Conservation (phyloP, 805 yeast species). For the Metschnikowia amazonensis region DNA sequence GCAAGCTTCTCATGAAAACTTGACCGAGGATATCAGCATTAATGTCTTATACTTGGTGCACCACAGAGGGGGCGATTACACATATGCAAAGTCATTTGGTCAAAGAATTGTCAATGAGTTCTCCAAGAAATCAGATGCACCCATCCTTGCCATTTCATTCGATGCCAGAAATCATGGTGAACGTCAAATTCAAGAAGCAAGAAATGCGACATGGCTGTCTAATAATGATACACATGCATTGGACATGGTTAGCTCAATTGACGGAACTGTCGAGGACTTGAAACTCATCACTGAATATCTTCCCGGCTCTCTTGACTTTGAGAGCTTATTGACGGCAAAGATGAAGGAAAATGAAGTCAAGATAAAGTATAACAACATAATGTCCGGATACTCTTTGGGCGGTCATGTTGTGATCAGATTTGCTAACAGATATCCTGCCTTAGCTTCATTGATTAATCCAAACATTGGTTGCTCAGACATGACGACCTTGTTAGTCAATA, state of each 20-base stretch:
- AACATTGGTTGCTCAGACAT: slow-evolving; percentile 49
- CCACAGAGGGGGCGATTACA: slow-evolving; percentile 40
- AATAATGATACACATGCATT: slow-evolving; percentile 50
- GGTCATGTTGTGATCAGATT: slow-evolving; percentile 53
- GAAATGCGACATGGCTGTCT: slow-evolving; percentile 43
- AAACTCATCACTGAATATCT: slow-evolving; percentile 42
- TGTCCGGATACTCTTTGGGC: slow-evolving; percentile 53
- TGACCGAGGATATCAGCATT: slow-evolving; percentile 25
- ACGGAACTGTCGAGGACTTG: slow-evolving; percentile 46
- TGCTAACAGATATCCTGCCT: slow-evolving; percentile 36
- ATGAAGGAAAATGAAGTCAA: slow-evolving; percentile 18
- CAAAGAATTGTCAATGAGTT: slow-evolving; percentile 30
- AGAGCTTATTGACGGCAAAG: slow-evolving; percentile 19
- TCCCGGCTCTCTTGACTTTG: slow-evolving; percentile 38
- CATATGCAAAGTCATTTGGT: slow-evolving; percentile 39
- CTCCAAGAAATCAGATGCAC: slow-evolving; percentile 19
- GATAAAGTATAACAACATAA: slow-evolving; percentile 33
- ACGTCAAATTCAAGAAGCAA: slow-evolving; percentile 31
- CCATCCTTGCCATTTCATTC: slow-evolving; percentile 46
- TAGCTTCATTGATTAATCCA: slow-evolving; percentile 43
- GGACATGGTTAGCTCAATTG: slow-evolving; percentile 48
- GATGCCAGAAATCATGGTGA: slow-evolving; percentile 58
- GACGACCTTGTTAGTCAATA: slow-evolving; percentile 40
- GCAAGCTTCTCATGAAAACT: neutral
- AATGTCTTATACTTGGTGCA: slow-evolving; percentile 46